Base-by-base conservation (phyloP, 2,329 filamentous ascomycete genomes). In the Arthrocladium fulminans region DNA sequence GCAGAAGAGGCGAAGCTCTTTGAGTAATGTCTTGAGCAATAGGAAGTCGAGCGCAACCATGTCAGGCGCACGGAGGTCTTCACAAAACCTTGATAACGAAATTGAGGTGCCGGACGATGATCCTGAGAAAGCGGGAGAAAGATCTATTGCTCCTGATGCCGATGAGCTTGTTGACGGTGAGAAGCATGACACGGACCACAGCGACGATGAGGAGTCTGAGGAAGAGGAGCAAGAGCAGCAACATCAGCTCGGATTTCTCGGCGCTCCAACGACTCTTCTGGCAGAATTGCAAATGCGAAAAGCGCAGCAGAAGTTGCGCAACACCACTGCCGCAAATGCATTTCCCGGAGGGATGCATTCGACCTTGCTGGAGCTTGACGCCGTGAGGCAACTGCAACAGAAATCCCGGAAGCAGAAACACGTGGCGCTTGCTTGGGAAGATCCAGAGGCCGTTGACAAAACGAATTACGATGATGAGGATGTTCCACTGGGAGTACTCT, bases 281-380 rank as follows among this genome's bases (percentile, higher is more conserved):
- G 92, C 92, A 0, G 92, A 98, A 63, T 73, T 98, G 6, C 88
- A 96, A 63, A 70, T 94, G 54, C 84, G 92, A 44, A 97, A 98
- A 63, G 82, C 86, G 51, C 86, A 95, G 58, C 83, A 94, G 59
- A 89, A 87, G 65, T 74, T 82, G 53, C 81, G 92, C 29, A 92
- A 83, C 24, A 78, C 81, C 19, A 84, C 84, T 12, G 75, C 82
- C 19, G 73, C 77, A 25, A 79, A 75, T 12, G 69, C 74, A 1
- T 76, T 73, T 57, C 83, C 84, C 17, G 81, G 84, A 47, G 89
- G 88, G n/a, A 83, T 94, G 75, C 87, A 92, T 55, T 86, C 86
- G 12, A 98, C 92, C 0, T 74, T 98, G 3, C 73, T 98, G 1
- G 81, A 98, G 62, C 77, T 97, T 57, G 90, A 98, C 61, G 85